Conservation (phyloP, 208 protist species). For the Trypanosoma melophagium region DNA sequence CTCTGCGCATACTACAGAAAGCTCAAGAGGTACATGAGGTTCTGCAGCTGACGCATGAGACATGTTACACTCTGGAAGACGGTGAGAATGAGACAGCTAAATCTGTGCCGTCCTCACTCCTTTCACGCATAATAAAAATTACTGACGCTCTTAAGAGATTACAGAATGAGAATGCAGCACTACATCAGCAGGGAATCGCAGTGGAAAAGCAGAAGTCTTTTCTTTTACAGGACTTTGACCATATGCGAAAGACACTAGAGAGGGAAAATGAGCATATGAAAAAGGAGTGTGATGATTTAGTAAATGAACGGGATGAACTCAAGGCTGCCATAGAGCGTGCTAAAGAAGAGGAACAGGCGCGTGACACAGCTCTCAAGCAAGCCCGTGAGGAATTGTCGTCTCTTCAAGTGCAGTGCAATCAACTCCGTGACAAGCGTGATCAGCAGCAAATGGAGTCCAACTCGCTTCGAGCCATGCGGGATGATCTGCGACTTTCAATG, state of each 20-base stretch:
- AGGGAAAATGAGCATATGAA: constrained; percentile 30
- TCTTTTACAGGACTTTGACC: constrained; percentile 20
- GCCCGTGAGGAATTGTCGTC: background rate
- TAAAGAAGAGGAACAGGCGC: constrained; percentile 23
- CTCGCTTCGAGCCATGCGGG: background rate
- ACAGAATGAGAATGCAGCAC: constrained; percentile 10
- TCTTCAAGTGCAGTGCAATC: constrained; percentile 10
- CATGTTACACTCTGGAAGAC: constrained; percentile 28
- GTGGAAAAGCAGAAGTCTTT: constrained; percentile 19
- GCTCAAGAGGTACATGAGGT: constrained; percentile 41
- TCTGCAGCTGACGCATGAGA: constrained; percentile 26
- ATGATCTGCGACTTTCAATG: constrained; percentile 12
- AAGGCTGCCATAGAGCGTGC: constrained; percentile 19
- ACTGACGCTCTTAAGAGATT: background rate
- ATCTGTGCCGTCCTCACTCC: background rate
- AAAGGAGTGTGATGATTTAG: constrained; percentile 21
- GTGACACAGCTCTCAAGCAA: background rate
- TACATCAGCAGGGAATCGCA: constrained; percentile 2
- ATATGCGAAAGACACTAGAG: constrained; percentile 25
- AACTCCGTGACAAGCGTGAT: background rate
- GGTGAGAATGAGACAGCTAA: constrained; percentile 29
- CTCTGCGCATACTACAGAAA: constrained; percentile 34
- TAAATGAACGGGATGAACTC: constrained; percentile 33
- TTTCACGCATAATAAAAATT: background rate
- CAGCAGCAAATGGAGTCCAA: background rate